phyloP scores from a whole-genome alignment of 2,329 filamentous ascomycete genomes.

The Samsoniella hepiali region DNA sequence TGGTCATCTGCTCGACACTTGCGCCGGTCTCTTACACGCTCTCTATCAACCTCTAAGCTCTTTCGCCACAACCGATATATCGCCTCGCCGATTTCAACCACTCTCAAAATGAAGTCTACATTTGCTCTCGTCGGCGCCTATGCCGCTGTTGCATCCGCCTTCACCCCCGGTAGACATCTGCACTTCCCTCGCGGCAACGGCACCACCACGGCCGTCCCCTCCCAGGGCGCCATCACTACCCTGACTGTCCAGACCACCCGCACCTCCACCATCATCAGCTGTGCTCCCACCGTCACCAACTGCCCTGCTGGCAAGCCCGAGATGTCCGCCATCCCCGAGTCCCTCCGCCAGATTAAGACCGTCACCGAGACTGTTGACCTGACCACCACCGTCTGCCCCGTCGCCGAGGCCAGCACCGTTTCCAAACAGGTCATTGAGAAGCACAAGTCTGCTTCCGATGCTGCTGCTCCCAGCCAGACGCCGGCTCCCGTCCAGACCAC shows the following conservation, averaged over 20 bases:
- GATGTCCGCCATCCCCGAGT: conserved; percentile 35
- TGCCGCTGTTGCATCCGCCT: conserved; percentile 43
- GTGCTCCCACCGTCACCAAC: conserved; percentile 55
- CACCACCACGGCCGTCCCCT: conserved; percentile 19
- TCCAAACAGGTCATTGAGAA: conserved; percentile 38
- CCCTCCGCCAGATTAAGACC: conserved; percentile 32
- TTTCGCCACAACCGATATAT: neutral
- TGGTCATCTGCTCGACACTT: conserved; percentile 19
- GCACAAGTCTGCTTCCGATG: conserved; percentile 28
- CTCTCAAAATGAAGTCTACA: conserved; percentile 47
- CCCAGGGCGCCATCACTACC: conserved; percentile 32
- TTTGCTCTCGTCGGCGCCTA: conserved; percentile 43
- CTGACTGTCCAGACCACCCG: conserved; percentile 52
- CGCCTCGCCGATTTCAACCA: conserved; percentile 16
- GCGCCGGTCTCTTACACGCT: conserved; percentile 24
- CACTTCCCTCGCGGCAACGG: conserved; percentile 22
- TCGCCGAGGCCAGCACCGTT: conserved; percentile 40
- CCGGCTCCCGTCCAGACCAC: conserved; percentile 22
- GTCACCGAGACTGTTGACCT: conserved; percentile 40
- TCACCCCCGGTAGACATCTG: conserved; percentile 22
- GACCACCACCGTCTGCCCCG: conserved; percentile 45
- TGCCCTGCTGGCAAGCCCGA: conserved; percentile 42
- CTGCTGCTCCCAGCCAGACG: conserved; percentile 31
- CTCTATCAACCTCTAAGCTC: conserved; percentile 22
- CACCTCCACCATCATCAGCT: conserved; percentile 56